Base-by-base conservation (phyloP, 1,139 yeast species). In the Hyphopichia burtonii region DNA sequence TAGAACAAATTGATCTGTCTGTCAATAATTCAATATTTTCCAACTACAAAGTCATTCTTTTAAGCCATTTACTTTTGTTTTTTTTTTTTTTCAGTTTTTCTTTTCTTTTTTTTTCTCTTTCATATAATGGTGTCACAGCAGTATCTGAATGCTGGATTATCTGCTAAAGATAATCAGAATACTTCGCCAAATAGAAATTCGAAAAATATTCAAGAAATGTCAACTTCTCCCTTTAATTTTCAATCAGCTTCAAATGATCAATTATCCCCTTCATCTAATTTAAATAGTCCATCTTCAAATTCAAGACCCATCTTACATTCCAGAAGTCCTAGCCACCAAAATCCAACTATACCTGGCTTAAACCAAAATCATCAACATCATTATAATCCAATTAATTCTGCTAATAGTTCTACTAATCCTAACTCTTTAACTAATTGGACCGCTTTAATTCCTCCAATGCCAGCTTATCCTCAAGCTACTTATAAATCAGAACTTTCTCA, bases 371-470 rank as follows among this genome's bases (percentile, higher is more conserved):
- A 37, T 30, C 37, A 19, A 14, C 41, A 19, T 34, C 46, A 19
- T 27, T 38, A 31, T 32, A 32, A 33, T 14, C 40, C 40, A 11
- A 38, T 38, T 12, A 17, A 19, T 28, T 36, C 38, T 17, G 12
- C 38, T n/a, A 23, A 20, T 18, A 22, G 33, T 18, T 10, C 38
- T 18, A 12, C 33, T 6, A 23, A 20, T 18, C 25, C 33, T 18
- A 9, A 31, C 12, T 19, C 38, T 11, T 3, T 22, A 11, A 37
- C 52, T 4, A 51, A 49, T 38, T 52, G 55, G 55, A 50, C 53
- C 2, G 23, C 54, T 9, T 45, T 52, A 28, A 52, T 52, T 30
- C 55, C 55, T 14, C 55, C 55, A 9, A 43, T 51, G 48, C 55
- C 55, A 9, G 30, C 45, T 14, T 37, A 35, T 18, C 51, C 52